Base-by-base conservation (phyloP, 805 yeast species). In the Candida berthetii region DNA sequence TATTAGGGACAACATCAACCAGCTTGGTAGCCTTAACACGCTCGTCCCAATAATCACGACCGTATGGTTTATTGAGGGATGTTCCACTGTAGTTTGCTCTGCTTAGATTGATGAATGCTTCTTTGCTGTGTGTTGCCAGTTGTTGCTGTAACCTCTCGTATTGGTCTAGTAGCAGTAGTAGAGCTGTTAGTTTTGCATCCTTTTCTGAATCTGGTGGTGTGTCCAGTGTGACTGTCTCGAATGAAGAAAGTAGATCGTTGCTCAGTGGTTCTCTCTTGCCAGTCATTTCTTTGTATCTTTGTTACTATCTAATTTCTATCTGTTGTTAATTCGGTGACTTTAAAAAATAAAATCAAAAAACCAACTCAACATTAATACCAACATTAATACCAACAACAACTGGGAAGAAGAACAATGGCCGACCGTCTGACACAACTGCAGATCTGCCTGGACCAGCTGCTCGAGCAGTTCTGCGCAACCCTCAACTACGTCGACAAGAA, bases 391-490 rank as follows among this genome's bases (percentile, higher is more conserved):
- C 29, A 29, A 20, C 25, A 5, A 22, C 19, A 13, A 22, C 4
- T 11, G 8, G 13, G 7, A 28, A 38, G 13, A 31, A 16, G 24
- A 17, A 15, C 17, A 35, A 82, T 85, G 95, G 72, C 95, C 0
- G 98, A 90, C 62, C 71, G 96, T 55, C 68, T 90, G 31, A 87
- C 96, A 2, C 98, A 90, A 58, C 72, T 90, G 19, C 98, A 90
- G 55, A 74, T 85, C 36, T 87, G 96, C 52, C 68, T 90, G 31
- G 98, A 90, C 60, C 71, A 77, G 57, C 72, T 85, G 45, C 75
- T 82, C 44, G 93, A 85, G 46, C 90, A 84, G 62, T 82, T 85
- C 64, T 78, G 81, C 50, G 86, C 91, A 2, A 80, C 93, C 3
- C 65, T 85, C 40, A 82, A 82, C 54, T 85, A 84, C 54, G 83